Evolutionary conservation across 2,329 filamentous ascomycete genomes (phyloP).

Genomic region (Pestalotiopsis sp.): DNA sequence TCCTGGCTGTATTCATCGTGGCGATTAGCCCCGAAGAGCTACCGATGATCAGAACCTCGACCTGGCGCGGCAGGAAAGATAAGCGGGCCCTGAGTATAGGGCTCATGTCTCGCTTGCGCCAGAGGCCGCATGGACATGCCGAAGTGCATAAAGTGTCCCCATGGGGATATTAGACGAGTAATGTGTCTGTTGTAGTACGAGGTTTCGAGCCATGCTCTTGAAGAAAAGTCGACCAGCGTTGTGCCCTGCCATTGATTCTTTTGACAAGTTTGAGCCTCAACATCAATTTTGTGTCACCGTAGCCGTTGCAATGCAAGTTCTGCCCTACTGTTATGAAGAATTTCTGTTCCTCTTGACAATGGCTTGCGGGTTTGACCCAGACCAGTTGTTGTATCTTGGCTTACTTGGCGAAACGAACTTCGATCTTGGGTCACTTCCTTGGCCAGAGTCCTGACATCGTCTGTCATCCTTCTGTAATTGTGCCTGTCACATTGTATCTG

Average conservation of each 20-base stretch:
- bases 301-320: background rate
- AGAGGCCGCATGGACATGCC: constrained; percentile 1
- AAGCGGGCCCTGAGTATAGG: constrained; percentile 5
- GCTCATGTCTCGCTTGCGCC: background rate
- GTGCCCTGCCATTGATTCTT: no score
- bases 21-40: background rate
- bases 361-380: background rate
- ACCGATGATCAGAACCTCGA: background rate
- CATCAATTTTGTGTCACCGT: background rate
- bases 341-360: background rate
- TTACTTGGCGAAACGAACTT: background rate
- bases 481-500: background rate
- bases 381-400: background rate
- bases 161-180: background rate
- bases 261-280: background rate
- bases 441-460: background rate
- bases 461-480: background rate
- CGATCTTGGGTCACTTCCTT: background rate
- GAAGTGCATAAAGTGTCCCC: constrained; percentile 8
- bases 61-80: constrained; percentile 2
- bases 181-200: background rate
- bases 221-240: no score
- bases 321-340: constrained; percentile 7
- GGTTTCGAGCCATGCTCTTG: background rate
- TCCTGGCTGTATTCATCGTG: background rate